Conservation (phyloP, 2,329 filamentous ascomycete genomes). For the Penicillium sp. region DNA sequence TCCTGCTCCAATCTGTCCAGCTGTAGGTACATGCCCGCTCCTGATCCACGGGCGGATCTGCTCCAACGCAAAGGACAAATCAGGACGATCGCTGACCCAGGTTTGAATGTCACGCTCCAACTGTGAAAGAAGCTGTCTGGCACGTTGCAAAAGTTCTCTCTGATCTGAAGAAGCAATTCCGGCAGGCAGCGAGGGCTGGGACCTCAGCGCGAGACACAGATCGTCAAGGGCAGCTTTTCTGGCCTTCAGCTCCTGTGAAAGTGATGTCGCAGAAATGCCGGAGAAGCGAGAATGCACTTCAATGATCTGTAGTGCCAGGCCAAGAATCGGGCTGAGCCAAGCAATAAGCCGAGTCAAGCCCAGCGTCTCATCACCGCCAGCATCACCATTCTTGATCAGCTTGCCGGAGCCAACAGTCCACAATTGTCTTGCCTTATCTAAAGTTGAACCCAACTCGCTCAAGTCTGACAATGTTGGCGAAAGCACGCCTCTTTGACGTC, state of each 20-base stretch:
- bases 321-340: conserved; percentile 68
- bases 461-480: conserved; percentile 29
- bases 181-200: conserved; percentile 47
- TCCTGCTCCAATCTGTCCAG: conserved; percentile 10
- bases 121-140: conserved; percentile 22
- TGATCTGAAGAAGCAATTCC: conserved; percentile 40
- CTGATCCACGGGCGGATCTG: conserved; percentile 63
- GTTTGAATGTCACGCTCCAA: conserved; percentile 40
- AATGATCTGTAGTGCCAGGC: conserved; percentile 56
- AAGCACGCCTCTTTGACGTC: conserved; percentile 36
- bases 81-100: conserved; percentile 47
- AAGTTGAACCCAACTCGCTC: conserved; percentile 23
- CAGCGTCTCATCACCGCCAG: conserved; percentile 14
- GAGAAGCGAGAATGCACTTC: conserved; percentile 63
- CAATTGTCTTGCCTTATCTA: conserved; percentile 29
- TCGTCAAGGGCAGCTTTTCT: conserved; percentile 48
- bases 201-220: conserved; percentile 39
- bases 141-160: conserved; percentile 25
- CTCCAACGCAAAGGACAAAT: conserved; percentile 58
- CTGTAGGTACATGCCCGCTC: conserved; percentile 19
- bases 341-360: conserved; percentile 27
- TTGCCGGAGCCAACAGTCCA: conserved; percentile 25
- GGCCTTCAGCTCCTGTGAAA: conserved; percentile 44
- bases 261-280: conserved; percentile 42
- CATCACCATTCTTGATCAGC: conserved; percentile 18